phyloP scores from a whole-genome alignment of 768 basidiomycete species.

The Pleurotus tuber-regium region DNA sequence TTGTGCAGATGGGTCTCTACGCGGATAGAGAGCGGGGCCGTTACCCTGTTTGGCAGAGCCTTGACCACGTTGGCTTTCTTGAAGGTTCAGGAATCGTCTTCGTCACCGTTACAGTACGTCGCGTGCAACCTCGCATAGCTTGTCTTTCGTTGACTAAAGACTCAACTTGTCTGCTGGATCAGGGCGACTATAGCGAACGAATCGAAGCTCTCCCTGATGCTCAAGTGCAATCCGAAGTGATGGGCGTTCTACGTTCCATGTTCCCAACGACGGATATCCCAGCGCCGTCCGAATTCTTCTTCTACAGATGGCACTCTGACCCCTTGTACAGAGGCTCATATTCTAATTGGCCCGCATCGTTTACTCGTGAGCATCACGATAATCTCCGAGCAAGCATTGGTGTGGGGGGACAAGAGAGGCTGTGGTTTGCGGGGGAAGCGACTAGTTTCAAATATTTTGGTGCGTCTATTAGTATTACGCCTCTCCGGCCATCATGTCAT shows the following conservation, averaged over 20 bases:
- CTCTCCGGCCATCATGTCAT: no score
- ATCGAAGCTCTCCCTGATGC: conserved; percentile 50
- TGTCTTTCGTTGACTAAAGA: background rate
- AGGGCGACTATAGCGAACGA: conserved; percentile 63
- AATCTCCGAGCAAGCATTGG: conserved; percentile 56
- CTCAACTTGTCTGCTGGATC: background rate
- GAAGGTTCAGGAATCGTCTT: conserved; percentile 60
- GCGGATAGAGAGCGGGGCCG: conserved; percentile 56
- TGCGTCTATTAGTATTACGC: no score
- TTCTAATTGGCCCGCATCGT: conserved; percentile 69
- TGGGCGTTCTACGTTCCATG: conserved; percentile 58
- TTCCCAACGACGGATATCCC: conserved; percentile 54
- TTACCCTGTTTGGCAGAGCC: conserved; percentile 67
- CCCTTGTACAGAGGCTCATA: conserved; percentile 59
- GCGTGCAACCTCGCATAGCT: background rate
- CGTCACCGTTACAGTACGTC: conserved; percentile 44
- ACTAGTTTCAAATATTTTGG: conserved; percentile 59
- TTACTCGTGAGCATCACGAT: conserved; percentile 48
- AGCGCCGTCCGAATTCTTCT: conserved; percentile 52
- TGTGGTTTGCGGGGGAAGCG: conserved; percentile 67
- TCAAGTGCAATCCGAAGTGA: conserved; percentile 49
- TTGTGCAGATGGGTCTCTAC: conserved; percentile 48
- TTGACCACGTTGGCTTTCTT: conserved; percentile 57
- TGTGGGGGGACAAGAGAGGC: conserved; percentile 19
- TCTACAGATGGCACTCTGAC: conserved; percentile 53